Percentiles rank a stretch among this genome's conserved stretches.
Evolutionary conservation across 805 yeast genomes (phyloP).

Genomic region (Metschnikowia proteae): DNA sequence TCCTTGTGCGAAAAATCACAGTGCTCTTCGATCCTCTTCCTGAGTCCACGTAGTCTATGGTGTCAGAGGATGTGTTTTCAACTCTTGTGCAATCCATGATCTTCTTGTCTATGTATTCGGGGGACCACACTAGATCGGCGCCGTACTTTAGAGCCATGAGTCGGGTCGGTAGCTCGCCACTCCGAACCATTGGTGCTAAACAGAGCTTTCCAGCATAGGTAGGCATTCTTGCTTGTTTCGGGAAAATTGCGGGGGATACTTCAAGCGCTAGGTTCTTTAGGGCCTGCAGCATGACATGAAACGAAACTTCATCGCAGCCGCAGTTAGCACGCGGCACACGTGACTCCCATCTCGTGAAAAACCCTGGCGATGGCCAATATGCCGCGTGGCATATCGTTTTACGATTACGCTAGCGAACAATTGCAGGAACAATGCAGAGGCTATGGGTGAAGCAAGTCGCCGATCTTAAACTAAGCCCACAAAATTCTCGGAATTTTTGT

Average conservation of each 20-base stretch:
- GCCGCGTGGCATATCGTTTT: not conserved
- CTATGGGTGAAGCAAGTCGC: not conserved
- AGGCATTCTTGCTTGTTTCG: conserved; percentile 39
- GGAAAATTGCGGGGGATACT: not conserved
- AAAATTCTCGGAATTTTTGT: too few species aligned
- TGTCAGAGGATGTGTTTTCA: conserved; percentile 51
- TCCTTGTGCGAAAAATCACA: conserved; percentile 70
- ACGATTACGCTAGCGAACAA: conserved; percentile 1
- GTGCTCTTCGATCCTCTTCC: conserved; percentile 27
- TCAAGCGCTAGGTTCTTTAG: not conserved
- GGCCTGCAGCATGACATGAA: not conserved
- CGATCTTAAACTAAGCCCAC: not conserved
- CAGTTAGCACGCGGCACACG: not conserved
- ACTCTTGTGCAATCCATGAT: conserved; percentile 65
- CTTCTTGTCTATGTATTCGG: conserved; percentile 89
- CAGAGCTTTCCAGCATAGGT: conserved; percentile 75
- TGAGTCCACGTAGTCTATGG: conserved; percentile 54
- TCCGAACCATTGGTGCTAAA: conserved; percentile 95
- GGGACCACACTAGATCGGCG: conserved; percentile 92
- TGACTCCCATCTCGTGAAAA: not conserved
- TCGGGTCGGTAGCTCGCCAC: conserved; percentile 91
- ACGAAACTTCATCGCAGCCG: not conserved
- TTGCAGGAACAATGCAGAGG: not conserved
- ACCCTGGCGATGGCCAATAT: not conserved
- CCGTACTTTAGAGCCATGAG: conserved; percentile 76